Evolutionary conservation across 805 yeast species (phyloP), one percentile per base, ranked within the genome.

Genomic region (Nakazawaea ishiwadae): DNA sequence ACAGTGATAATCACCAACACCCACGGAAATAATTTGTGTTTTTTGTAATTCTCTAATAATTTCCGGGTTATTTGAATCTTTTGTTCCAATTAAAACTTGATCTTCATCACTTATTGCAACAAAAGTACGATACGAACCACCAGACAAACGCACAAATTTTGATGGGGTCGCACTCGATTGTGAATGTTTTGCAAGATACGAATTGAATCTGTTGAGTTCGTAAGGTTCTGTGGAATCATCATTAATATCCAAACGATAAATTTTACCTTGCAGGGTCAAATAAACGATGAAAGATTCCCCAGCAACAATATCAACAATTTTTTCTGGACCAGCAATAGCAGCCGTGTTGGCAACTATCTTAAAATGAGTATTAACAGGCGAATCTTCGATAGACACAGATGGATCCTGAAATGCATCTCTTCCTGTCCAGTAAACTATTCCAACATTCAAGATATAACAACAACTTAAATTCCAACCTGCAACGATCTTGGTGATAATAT

Each of bases 391-490:
- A 16, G 31, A 50, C 33, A 3, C 54, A 42, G 3, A 53, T 34
- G 12, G 52, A 17, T 27, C 31, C 9, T 11, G 31, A 28, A 46
- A 32, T 26, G 2, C 42, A 5, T 44, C 57, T 34, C 77, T 51
- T 1, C 53, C 37, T 32, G 63, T 66, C 90, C 90, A 82, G 14
- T 75, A 66, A 0, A 80, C 68, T 19, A 84, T 55, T 0, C 90
- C 88, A 35, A 70, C 60, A 5, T 61, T 60, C 15, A 62, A 62
- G 2, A 79, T 58, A 36, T 68, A 63, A 16, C 75, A 75, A 31
- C 76, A 74, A 39, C 76, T 73, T 12, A 71, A 56, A 44, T 73
- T 70, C 91, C 91, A 84, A 0, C 91, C 93, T 14, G 86, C 81
- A 10, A 68, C 66, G 8, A 79, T 69, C 47, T 71, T 73, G 20